These are phyloP conservation scores for Phaeolepiota aurea DNA, from an alignment of 768 basidiomycete species.

Conservation along the genomic window DNA sequence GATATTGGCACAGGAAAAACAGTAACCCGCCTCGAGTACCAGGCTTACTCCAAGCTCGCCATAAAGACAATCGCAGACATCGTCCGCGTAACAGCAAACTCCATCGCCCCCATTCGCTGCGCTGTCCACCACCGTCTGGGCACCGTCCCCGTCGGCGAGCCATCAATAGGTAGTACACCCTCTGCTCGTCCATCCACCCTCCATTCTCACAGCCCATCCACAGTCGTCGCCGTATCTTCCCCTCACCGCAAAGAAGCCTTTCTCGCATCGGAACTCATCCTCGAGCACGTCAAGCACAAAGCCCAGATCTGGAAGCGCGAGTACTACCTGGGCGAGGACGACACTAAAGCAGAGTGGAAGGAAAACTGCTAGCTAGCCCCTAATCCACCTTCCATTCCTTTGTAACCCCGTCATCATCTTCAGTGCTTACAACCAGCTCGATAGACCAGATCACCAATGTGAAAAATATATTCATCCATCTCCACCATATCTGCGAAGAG, in stretches of 20 bases:
- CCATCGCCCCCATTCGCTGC: slow-evolving; percentile 44
- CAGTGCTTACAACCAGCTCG: slow-evolving; percentile 73
- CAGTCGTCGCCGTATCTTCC: slow-evolving; percentile 75
- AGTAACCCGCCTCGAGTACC: slow-evolving; percentile 72
- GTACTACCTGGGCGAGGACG: slow-evolving; percentile 65
- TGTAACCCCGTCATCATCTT: slow-evolving; percentile 46
- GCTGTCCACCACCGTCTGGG: slow-evolving; percentile 74
- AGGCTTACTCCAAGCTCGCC: slow-evolving; percentile 75
- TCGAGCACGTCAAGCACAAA: slow-evolving; percentile 80
- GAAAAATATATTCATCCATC: slow-evolving; percentile 87
- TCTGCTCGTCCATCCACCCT: background rate
- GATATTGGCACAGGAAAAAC: slow-evolving; percentile 39
- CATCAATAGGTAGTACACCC: slow-evolving; percentile 50
- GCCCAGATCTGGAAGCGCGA: slow-evolving; percentile 92
- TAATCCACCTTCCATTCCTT: slow-evolving; percentile 80
- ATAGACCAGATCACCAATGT: slow-evolving; percentile 78
- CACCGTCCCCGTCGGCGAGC: slow-evolving; percentile 65
- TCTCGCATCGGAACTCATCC: slow-evolving; percentile 66
- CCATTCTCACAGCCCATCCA: background rate
- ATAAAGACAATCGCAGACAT: slow-evolving; percentile 70
- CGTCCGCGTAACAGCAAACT: slow-evolving; percentile 34
- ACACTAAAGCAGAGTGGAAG: slow-evolving; percentile 64
- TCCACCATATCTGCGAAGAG: slow-evolving; percentile 90
- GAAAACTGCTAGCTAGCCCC: slow-evolving; percentile 44
- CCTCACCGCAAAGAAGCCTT: slow-evolving; percentile 83